phyloP scores from a whole-genome alignment of 192 early-diverging fungal species.

The Entomortierella parvispora region DNA sequence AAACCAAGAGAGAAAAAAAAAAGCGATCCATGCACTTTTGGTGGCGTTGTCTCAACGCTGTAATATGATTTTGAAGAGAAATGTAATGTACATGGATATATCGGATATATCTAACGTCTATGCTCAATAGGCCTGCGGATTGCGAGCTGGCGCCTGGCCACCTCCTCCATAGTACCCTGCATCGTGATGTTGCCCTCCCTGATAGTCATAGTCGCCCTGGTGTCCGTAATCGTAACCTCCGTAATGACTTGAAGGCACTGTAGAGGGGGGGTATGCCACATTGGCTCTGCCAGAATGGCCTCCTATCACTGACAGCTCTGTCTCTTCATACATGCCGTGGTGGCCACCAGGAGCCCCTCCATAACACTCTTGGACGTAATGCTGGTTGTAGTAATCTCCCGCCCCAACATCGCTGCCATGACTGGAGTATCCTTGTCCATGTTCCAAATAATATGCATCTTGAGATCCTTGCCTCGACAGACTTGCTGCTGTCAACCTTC shows the following conservation, averaged over 20 bases:
- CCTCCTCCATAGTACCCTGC: slow-evolving; percentile 25
- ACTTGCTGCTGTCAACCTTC: slow-evolving; percentile 9
- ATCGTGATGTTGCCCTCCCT: slow-evolving; percentile 15
- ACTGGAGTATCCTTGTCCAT: not conserved
- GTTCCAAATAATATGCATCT: slow-evolving; percentile 28
- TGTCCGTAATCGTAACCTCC: slow-evolving; percentile 32
- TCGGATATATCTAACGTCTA: too few species aligned
- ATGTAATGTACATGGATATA: too few species aligned
- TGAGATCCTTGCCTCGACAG: slow-evolving; percentile 44
- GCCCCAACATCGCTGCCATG: slow-evolving; percentile 8
- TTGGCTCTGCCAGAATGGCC: slow-evolving; percentile 11
- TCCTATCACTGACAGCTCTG: slow-evolving; percentile 40
- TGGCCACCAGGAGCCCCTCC: slow-evolving; percentile 22
- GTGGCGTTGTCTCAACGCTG: too few species aligned
- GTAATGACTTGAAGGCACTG: slow-evolving; percentile 25
- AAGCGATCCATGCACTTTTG: slow-evolving; percentile 38
- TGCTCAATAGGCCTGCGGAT: too few species aligned
- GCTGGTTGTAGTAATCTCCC: slow-evolving; percentile 29
- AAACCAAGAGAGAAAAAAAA: slow-evolving; percentile 6
- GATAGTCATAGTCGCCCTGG: slow-evolving; percentile 9
- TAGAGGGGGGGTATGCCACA: slow-evolving; percentile 18
- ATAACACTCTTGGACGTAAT: slow-evolving; percentile 47
- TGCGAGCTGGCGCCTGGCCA: slow-evolving; percentile 6
- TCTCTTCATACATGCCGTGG: slow-evolving; percentile 45
- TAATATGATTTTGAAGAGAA: too few species aligned